Conservation (phyloP, 805 yeast species). For the Kodamaea lidongshanica region DNA sequence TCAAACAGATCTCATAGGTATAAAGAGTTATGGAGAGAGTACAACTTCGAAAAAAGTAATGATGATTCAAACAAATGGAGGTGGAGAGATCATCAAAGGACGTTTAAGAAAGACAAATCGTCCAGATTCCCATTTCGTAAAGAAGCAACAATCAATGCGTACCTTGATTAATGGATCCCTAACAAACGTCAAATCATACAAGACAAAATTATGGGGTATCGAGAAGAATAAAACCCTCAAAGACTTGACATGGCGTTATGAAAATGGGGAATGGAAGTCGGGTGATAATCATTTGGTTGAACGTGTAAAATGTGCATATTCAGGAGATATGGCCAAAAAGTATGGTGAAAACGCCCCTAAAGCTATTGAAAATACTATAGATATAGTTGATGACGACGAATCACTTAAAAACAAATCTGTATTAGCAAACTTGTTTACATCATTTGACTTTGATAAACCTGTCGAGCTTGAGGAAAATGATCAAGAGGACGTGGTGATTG, state of each 20-base stretch:
- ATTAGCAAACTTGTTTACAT: slow-evolving; percentile 29
- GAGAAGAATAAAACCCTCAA: slow-evolving; percentile 57
- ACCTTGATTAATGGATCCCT: slow-evolving; percentile 52
- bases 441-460: slow-evolving; percentile 32
- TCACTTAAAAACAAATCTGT: slow-evolving; percentile 23
- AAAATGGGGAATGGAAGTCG: slow-evolving; percentile 69
- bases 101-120: slow-evolving; percentile 55
- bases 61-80: slow-evolving; percentile 25
- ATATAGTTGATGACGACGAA: slow-evolving; percentile 7
- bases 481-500: slow-evolving; percentile 30
- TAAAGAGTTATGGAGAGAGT: slow-evolving; percentile 34
- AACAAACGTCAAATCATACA: slow-evolving; percentile 53
- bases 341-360: slow-evolving; percentile 17
- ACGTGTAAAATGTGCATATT: slow-evolving; percentile 32
- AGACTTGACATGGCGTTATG: slow-evolving; percentile 60
- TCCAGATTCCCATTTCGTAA: slow-evolving; percentile 29
- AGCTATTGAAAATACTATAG: slow-evolving; percentile 2
- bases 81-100: slow-evolving; percentile 46
- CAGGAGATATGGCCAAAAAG: slow-evolving; percentile 18
- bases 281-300: slow-evolving; percentile 78
- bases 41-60: slow-evolving; percentile 19
- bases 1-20: slow-evolving; percentile 22
- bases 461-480: slow-evolving; percentile 32
- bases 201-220: slow-evolving; percentile 87
- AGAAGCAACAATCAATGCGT: slow-evolving; percentile 57